Evolutionary conservation across 2,329 filamentous ascomycete genomes (phyloP).

Genomic region (Colletotrichum zoysiae): DNA sequence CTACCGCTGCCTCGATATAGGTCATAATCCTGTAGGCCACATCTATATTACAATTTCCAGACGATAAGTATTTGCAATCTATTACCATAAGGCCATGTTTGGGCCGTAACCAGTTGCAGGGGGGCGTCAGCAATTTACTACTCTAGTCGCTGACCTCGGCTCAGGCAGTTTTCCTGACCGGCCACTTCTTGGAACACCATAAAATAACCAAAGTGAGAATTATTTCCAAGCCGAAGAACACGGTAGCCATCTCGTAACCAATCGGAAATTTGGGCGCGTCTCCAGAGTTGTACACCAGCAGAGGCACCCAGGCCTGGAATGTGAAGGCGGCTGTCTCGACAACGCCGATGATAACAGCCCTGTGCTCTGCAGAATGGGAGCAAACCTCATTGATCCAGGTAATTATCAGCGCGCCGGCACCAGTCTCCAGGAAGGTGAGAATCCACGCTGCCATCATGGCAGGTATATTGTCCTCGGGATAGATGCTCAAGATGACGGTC

Average conservation of each 20-base stretch:
- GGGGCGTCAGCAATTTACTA: not conserved
- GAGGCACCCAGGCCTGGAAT: conserved; percentile 58
- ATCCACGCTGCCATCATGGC: conserved; percentile 54
- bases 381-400: conserved; percentile 63
- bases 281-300: conserved; percentile 52
- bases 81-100: not conserved
- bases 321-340: conserved; percentile 61
- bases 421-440: conserved; percentile 52
- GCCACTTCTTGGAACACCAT: conserved; percentile 24
- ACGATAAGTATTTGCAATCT: too few species aligned
- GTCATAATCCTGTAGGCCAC: not conserved
- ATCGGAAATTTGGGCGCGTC: conserved; percentile 56
- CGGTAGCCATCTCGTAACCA: conserved; percentile 52
- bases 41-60: not conserved
- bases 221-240: conserved; percentile 50
- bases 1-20: not conserved
- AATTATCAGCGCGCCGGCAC: conserved; percentile 54
- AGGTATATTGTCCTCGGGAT: conserved; percentile 50
- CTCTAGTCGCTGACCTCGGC: not conserved
- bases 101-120: not conserved
- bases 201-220: conserved; percentile 34
- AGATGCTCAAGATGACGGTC: conserved; percentile 52
- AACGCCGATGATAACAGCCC: conserved; percentile 62
- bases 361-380: conserved; percentile 60
- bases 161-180: conserved; percentile 6